Base-by-base conservation (phyloP, 495 filamentous ascomycete species). In the Podospora didyma region DNA sequence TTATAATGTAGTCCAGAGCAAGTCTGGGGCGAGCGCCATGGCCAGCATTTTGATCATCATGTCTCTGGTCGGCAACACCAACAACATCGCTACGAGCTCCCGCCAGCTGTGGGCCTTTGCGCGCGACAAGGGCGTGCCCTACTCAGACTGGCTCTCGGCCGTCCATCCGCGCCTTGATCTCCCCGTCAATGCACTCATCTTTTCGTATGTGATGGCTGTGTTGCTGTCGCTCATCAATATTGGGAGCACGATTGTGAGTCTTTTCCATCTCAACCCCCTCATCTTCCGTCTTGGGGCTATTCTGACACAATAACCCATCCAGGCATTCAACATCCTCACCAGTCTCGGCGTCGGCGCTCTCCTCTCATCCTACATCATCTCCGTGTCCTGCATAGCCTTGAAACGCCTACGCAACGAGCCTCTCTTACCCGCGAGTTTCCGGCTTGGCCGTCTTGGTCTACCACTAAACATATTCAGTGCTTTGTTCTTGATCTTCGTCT, bases 21-120 rank as follows among this genome's bases (percentile, higher is more conserved):
- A 69, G 10, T 69, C 71, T 11, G 82, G 69, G 1, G 75, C 78
- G 4, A 78, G 74, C 37, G 70, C 72, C 17, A 75, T 84, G 72
- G 80, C 77, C 1, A 69, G 67, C 10, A 73, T 85, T 21, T 62
- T 84, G 26, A 67, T 81, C 6, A 57, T 85, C 11, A 73, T 79
- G 6, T 60, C 79, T 5, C 72, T 76, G 12, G 75, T 71, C 24
- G 77, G 77, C 16, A 75, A 75, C 1, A 75, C 84, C 52, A 82
- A 75, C 51, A 74, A 79, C 53, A 77, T 82, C 14, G 78, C 82
- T 7, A 82, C 81, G 0, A 75, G 80, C 11, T 83, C 81, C 10
- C 73, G 82, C 0, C 82, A 84, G 65, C 71, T 84, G 1, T 83
- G 75, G 74, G 77, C 80, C 3, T 86, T 82, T 66, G 80, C 80